Conservation (phyloP, 176 grass and related monocot genomes). For the Poa pratensis region DNA sequence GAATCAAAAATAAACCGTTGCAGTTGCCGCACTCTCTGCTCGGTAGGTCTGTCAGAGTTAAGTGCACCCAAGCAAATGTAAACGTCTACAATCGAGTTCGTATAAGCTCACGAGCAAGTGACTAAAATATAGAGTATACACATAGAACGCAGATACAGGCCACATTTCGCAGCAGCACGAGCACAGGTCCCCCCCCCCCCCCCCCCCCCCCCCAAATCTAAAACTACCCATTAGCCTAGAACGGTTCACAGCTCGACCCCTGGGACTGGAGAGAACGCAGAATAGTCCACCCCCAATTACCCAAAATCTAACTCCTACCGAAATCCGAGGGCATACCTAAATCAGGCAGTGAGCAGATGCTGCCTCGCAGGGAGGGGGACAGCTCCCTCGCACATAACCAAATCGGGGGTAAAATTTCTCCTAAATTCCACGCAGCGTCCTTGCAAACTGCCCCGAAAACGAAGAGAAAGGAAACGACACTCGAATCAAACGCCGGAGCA, state of each 20-base stretch:
- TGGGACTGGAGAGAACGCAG: background rate
- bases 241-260: background rate
- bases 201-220: background rate
- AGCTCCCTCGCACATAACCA: background rate
- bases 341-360: background rate
- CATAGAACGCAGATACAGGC: background rate
- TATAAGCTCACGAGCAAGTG: background rate
- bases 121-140: background rate
- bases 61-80: conserved; percentile 9
- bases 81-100: background rate
- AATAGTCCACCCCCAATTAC: background rate
- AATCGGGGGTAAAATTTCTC: conserved; percentile 3
- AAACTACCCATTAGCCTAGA: background rate
- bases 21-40: background rate
- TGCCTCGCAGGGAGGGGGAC: background rate
- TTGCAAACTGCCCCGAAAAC: background rate
- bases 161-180: background rate
- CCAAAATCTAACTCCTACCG: background rate
- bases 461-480: background rate
- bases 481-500: background rate
- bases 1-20: background rate
- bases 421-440: background rate
- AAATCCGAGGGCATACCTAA: background rate
- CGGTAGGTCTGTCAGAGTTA: background rate
- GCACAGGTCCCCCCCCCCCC: background rate